Evolutionary conservation across 192 early-diverging fungal species (phyloP).

Genomic region (Coemansia sp.): DNA sequence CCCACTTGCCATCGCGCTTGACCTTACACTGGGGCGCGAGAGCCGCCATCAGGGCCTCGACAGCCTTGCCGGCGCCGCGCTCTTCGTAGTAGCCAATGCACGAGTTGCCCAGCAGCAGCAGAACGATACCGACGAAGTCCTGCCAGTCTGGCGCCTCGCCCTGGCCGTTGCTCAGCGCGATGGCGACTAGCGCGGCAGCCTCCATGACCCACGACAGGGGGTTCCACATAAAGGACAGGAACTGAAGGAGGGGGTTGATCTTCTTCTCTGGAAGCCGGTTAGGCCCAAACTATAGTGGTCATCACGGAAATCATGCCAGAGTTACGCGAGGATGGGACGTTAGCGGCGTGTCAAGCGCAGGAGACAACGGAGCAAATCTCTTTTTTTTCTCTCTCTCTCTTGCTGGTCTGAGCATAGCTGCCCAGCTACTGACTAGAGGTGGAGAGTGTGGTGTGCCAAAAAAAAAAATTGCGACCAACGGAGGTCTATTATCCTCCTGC

Average conservation of each 20-base stretch:
- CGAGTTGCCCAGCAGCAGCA: constrained; percentile 83
- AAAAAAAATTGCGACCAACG: neutral
- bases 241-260: constrained; percentile 82
- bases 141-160: constrained; percentile 76
- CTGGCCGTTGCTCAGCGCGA: constrained; percentile 73
- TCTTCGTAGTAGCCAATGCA: constrained; percentile 91
- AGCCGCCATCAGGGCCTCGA: constrained; percentile 94
- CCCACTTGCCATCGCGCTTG: constrained; percentile 84
- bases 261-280: constrained; percentile 77
- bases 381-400: neutral
- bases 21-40: constrained; percentile 88
- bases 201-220: constrained; percentile 86
- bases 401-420: no score
- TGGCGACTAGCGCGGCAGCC: constrained; percentile 84
- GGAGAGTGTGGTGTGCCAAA: neutral
- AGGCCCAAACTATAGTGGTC: constrained; percentile 62
- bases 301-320: constrained; percentile 5
- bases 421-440: no score
- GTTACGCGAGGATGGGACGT: neutral
- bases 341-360: no score
- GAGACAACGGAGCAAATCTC: neutral
- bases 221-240: constrained; percentile 86
- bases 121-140: constrained; percentile 83
- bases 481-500: neutral
- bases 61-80: constrained; percentile 86